Conservation (phyloP, 345 rosid species). For the Rhizophora apiculata region DNA sequence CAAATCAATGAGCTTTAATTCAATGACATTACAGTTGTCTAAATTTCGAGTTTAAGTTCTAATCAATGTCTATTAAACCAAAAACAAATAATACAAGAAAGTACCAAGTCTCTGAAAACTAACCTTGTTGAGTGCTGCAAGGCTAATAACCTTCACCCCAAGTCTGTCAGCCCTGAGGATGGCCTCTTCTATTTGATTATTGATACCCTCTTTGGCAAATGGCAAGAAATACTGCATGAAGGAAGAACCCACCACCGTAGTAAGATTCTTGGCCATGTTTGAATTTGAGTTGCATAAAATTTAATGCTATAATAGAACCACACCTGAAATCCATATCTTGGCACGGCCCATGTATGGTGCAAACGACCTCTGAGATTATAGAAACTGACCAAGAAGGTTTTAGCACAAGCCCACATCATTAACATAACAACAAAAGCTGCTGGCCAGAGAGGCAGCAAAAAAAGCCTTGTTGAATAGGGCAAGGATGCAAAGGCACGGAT, state of each 20-base stretch:
- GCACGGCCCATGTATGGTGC: conserved; percentile 82
- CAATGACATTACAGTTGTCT: too few species aligned
- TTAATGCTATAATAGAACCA: background rate
- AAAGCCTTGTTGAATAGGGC: conserved; percentile 45
- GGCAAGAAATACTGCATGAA: conserved; percentile 89
- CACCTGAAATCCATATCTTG: conserved; percentile 90
- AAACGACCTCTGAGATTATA: conserved; percentile 61
- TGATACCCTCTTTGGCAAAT: conserved; percentile 79
- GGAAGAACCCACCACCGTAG: background rate
- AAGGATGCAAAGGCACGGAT: conserved; percentile 52
- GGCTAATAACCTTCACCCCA: conserved; percentile 92
- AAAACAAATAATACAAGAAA: background rate
- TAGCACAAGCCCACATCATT: conserved; percentile 76
- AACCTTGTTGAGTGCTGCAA: conserved; percentile 94
- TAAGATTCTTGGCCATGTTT: too few species aligned
- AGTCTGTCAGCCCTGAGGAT: conserved; percentile 71
- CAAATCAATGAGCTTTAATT: too few species aligned
- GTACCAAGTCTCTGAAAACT: background rate
- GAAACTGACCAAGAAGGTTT: conserved; percentile 53
- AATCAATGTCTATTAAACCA: background rate
- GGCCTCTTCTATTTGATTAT: conserved; percentile 73
- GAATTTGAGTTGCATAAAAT: background rate
- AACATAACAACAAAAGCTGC: conserved; percentile 39
- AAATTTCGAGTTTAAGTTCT: too few species aligned
- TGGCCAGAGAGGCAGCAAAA: conserved; percentile 53